Conservation (phyloP, 805 yeast genomes). For the Sporopachydermia lactativora region DNA sequence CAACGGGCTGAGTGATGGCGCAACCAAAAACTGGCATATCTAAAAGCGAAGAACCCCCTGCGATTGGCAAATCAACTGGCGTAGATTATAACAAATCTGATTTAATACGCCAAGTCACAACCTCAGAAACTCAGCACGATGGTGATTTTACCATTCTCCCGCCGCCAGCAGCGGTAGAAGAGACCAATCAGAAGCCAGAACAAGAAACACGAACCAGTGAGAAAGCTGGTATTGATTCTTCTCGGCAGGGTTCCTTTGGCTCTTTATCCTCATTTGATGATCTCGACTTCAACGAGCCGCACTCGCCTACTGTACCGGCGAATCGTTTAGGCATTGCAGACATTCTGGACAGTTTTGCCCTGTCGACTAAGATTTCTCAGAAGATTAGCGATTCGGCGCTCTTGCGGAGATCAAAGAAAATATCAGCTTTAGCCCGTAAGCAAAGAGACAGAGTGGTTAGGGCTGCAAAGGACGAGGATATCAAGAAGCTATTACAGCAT, state of each 20-base stretch:
- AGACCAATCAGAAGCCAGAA: too few species aligned
- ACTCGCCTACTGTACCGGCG: neutral
- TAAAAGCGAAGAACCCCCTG: too few species aligned
- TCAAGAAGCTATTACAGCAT: conserved; percentile 16
- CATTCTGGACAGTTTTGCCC: conserved; percentile 19
- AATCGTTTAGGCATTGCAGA: conserved; percentile 10
- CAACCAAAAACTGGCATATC: too few species aligned
- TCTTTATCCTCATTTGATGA: neutral
- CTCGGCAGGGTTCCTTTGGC: conserved; percentile 19
- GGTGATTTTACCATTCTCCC: too few species aligned
- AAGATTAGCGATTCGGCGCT: conserved; percentile 13
- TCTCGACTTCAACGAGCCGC: neutral
- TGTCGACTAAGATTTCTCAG: conserved; percentile 14
- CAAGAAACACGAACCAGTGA: too few species aligned
- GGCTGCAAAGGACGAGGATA: conserved; percentile 16
- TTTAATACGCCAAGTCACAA: too few species aligned
- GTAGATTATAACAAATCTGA: too few species aligned
- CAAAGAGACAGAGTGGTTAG: conserved; percentile 13
- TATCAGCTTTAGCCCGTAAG: conserved; percentile 14
- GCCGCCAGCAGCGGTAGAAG: too few species aligned
- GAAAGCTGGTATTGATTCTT: too few species aligned
- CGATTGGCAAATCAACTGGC: too few species aligned
- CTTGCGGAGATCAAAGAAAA: conserved; percentile 13
- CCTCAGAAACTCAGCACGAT: too few species aligned
- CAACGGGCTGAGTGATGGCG: too few species aligned